Percentiles rank a stretch among this genome's conserved stretches.
These are phyloP conservation scores for Salvia miltiorrhiza DNA, from an alignment of 257 asterid genomes.

Conservation along the genomic window DNA sequence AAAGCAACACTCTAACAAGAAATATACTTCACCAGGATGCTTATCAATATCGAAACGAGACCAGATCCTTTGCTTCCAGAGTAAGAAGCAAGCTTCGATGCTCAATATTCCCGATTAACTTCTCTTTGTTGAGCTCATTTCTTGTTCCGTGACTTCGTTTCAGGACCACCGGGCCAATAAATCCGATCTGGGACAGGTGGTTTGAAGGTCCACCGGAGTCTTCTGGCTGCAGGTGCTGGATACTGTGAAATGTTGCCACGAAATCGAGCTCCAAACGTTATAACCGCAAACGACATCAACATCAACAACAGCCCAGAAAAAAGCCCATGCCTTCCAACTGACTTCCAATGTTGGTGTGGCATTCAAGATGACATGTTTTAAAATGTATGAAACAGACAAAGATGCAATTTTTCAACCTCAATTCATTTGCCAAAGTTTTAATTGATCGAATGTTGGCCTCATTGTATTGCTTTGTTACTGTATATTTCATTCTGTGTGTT, in stretches of 20 bases:
- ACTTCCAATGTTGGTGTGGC: not conserved
- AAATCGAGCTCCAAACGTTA: slow-evolving; percentile 8
- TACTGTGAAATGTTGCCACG: slow-evolving; percentile 41
- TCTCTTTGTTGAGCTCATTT: not conserved
- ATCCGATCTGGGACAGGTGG: slow-evolving; percentile 93
- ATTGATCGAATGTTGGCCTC: slow-evolving; percentile 12
- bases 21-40: slow-evolving; percentile 44
- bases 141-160: not conserved
- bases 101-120: not conserved
- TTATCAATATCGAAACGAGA: slow-evolving; percentile 51
- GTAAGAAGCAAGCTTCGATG: slow-evolving; percentile 43
- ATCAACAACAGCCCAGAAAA: slow-evolving; percentile 31
- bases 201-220: slow-evolving; percentile 84
- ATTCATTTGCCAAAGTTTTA: slow-evolving; percentile 8
- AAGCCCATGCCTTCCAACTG: not conserved
- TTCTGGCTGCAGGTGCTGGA: slow-evolving; percentile 90
- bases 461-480: not conserved
- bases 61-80: slow-evolving; percentile 82
- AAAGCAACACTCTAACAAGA: slow-evolving; percentile 5
- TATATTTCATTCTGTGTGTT: not conserved
- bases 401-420: slow-evolving; percentile 12
- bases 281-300: slow-evolving; percentile 6
- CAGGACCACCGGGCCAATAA: slow-evolving; percentile 81
- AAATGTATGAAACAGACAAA: slow-evolving; percentile 4
- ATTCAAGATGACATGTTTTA: slow-evolving; percentile 2